These are phyloP conservation scores for Polyporus tsugae DNA, from an alignment of 1,284 basidiomycete species.

Conservation along the genomic window DNA sequence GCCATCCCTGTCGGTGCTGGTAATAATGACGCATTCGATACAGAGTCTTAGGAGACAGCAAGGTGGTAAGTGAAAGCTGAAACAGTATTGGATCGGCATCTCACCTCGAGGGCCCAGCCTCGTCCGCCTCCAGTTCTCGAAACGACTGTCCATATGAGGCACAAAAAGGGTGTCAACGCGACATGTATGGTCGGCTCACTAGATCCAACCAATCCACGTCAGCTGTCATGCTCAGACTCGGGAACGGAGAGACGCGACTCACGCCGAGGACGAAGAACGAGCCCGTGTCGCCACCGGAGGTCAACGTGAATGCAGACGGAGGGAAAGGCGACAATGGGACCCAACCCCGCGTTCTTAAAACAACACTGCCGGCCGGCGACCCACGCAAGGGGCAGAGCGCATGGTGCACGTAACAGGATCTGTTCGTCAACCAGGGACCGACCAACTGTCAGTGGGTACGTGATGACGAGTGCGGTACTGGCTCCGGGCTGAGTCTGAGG, in stretches of 20 bases:
- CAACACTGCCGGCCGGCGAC: constrained; percentile 2
- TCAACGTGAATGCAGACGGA: constrained; percentile 9
- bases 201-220: not conserved
- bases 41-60: not conserved
- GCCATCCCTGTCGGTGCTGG: not conserved
- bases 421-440: constrained; percentile 19
- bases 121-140: not conserved
- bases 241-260: not conserved
- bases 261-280: constrained; percentile 7
- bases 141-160: constrained; percentile 9
- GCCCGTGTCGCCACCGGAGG: constrained; percentile 9
- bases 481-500: constrained; percentile 10
- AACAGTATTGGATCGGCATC: not conserved
- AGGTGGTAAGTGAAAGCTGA: not conserved
- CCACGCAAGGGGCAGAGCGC: constrained; percentile 14
- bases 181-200: constrained; percentile 6
- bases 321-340: not conserved
- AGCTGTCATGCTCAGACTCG: not conserved
- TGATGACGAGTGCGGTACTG: constrained; percentile 14
- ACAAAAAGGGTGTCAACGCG: not conserved
- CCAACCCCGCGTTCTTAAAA: not conserved
- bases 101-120: constrained; percentile 16
- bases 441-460: constrained; percentile 14
- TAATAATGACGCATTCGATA: not conserved
- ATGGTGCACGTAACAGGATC: constrained; percentile 13